Evolutionary conservation across 2,329 filamentous ascomycete species (phyloP).

Genomic region (Biscogniauxia sp.): DNA sequence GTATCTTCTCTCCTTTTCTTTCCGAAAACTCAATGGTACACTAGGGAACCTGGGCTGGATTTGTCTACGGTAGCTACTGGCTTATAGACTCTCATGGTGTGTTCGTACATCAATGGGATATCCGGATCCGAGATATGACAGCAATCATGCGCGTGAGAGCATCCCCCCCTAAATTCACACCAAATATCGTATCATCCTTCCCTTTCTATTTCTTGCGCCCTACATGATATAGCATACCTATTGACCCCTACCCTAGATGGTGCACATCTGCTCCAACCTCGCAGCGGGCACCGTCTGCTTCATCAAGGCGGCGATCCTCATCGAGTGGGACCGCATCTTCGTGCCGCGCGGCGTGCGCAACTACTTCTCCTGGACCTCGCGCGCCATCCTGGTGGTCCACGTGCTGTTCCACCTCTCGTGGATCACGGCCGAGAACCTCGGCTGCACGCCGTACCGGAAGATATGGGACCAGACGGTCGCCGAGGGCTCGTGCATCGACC

Average conservation of each 20-base stretch:
- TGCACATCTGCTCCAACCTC: conserved; percentile 12
- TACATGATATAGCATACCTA: too few species aligned
- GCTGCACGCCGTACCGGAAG: conserved; percentile 26
- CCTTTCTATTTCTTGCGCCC: neutral
- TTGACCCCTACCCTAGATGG: conserved; percentile 1
- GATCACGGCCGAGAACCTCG: conserved; percentile 26
- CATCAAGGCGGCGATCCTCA: conserved; percentile 16
- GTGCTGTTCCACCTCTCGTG: conserved; percentile 18
- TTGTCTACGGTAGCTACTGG: neutral
- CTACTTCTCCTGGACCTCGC: conserved; percentile 23
- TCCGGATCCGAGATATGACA: conserved; percentile 11
- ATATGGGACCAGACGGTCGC: conserved; percentile 26
- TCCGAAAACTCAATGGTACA: neutral
- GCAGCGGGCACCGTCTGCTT: conserved; percentile 4
- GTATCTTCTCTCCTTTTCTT: neutral
- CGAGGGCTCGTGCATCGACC: conserved; percentile 36
- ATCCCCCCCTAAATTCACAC: too few species aligned
- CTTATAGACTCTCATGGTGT: conserved; percentile 11
- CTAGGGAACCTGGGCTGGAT: conserved; percentile 1
- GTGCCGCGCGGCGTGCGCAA: conserved; percentile 13
- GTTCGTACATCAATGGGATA: conserved; percentile 22
- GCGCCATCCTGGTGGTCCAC: conserved; percentile 19
- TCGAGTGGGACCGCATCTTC: conserved; percentile 20
- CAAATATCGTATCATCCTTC: conserved; percentile 10
- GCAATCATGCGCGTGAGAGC: neutral